Evolutionary conservation across 2,329 filamentous ascomycete species (phyloP), one percentile per base, ranked within the genome.

Genomic region (Gnomoniopsis sp.): DNA sequence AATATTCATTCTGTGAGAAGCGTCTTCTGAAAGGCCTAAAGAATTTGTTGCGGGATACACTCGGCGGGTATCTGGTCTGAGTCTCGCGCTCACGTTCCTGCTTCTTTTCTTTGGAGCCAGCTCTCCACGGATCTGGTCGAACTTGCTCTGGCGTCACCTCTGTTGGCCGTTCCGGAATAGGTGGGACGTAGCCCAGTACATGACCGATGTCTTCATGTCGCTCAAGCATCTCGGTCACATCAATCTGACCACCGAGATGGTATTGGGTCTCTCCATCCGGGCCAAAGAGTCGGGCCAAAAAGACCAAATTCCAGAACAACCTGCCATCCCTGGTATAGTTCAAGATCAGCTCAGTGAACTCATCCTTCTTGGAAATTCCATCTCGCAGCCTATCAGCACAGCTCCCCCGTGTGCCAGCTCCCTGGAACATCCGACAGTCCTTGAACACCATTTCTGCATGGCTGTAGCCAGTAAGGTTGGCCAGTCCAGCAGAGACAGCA

Each of bases 361-460:
- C 58, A 1, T 53, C 44, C 6, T 50, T 41, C 30, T 43, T 49
- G 1, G 21, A 22, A 6, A 60, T 11, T n/a, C 49, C 55, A 17
- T 60, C 49, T 12, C 58, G 48, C 10, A 60, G 46, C 11, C 58
- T 50, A 36, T 60, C 55, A n/a, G 51, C 22, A 14, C 58, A 43
- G 47, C 58, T 60, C 23, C 36, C 33, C 8, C 58, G 44, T 6
- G 55, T 58, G 3, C 38, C 49, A 1, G 58, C 30, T 0, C 58
- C 58, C 30, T 60, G 58, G 6, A 60, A 49, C 3, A 60, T 54
- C 3, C 58, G 55, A 21, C 58, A 60, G 12, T 58, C 54, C 3
- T 53, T 48, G 0, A 22, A 41, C 6, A 51, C 21, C 15, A 60
- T 36, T 14, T 60, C 58, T 2, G 33, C 30, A 2, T 19, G 33